Evolutionary conservation across 768 basidiomycete species (phyloP), one percentile per base, ranked within the genome.

Genomic region (Hericium alpestre): DNA sequence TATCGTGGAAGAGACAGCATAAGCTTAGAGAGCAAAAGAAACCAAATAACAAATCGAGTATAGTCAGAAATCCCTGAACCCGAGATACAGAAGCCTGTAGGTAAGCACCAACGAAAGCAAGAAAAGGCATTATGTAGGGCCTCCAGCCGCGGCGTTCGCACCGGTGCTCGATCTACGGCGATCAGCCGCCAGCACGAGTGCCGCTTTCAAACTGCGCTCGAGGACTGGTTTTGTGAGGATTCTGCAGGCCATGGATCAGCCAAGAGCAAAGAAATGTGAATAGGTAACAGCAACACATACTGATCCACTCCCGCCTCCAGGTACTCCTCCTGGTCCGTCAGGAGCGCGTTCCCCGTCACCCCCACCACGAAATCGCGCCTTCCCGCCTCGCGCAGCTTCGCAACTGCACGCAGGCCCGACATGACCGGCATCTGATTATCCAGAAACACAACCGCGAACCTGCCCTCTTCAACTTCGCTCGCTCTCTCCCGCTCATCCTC

Each of bases 351-450:
- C 1, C 75, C 68, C 54, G 87, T 89, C 43, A 89, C 84, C 38
- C 87, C 87, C 16, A 91, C 86, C n/a, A 93, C 80, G 64, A 92
- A 87, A 64, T 92, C 89, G 18, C 67, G 71, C 59, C 89, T 75
- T 8, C 83, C 84, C 66, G 83, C 67, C 57, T 77, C 75, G 58
- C 90, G 73, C 40, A 93, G 71, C 66, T 79, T 83, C 55, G 76
- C 67, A 11, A 90, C 81, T 18, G 80, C 78, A 57, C 83, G 79
- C 48, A 90, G 65, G 15, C 92, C 92, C 59, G 84, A 84, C 75
- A 90, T 76, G 18, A 89, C 72, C 9, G 86, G 86, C 87, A 92
- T 92, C 70, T 91, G 89, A 67, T 93, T 93, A 59, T 81, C 76
- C 61, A 84, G 66, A 66, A 82, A 82, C 22, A 79, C 70, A 10